Evolutionary conservation across 306 rosid species (phyloP), one percentile per base, ranked within the genome.

Genomic region (Rosa chinensis): DNA sequence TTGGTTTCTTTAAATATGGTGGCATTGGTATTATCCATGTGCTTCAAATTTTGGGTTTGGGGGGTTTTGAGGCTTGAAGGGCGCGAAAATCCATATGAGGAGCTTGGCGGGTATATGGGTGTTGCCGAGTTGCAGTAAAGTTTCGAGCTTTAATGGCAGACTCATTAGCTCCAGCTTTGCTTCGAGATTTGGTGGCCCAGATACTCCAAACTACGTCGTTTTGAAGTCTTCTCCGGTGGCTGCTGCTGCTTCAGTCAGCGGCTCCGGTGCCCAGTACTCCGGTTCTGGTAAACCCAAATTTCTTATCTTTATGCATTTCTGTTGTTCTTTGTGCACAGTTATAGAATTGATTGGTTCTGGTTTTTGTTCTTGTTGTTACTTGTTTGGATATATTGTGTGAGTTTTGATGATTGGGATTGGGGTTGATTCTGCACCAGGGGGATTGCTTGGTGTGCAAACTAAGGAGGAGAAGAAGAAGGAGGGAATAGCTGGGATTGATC

Each of bases 401-500:
- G 9, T 73, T 73, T 73, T 1, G 66, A 62, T 77, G 80, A 68
- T 68, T 67, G 77, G 72, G 80, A 68, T 68, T 67, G 77, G 72
- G 69, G 62, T 39, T 17, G 42, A 62, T 48, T 83, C 44, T 74
- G 21, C 5, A 40, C 59, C 88, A 92, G 98, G 79, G 80, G 91
- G 76, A 80, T 79, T 85, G 83, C 63, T 72, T 86, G 97, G 84
- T 82, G 82, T 73, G 40, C 84, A 69, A 83, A 73, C 81, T 58
- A 87, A 84, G 85, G 78, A 79, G 87, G 89, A 79, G 82, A 86
- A 13, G 21, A 9, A 82, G 83, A 84, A 13, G 21, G 3, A 82
- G 76, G 77, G 77, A 53, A 85, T 92, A 79, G 97, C 93, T 66
- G 97, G 98, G n/a, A 70, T 94, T 66, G 97, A 94, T 78, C 96